phyloP scores from a whole-genome alignment of 768 basidiomycete species.

The Tulasnella sp. region DNA sequence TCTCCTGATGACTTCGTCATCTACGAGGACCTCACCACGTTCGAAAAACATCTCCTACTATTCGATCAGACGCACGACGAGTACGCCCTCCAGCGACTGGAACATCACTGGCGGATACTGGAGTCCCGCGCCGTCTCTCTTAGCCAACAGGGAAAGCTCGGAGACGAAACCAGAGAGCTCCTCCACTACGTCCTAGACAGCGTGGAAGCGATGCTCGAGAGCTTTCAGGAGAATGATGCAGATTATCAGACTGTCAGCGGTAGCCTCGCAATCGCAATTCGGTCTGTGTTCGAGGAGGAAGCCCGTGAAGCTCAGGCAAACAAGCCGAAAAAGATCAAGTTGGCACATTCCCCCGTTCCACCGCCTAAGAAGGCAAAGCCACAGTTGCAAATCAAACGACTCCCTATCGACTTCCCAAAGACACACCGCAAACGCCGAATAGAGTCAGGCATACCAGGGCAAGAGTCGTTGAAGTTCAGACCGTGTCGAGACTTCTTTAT shows the following conservation, averaged over 20 bases:
- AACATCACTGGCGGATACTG: neutral
- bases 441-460: conserved; percentile 17
- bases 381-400: neutral
- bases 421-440: conserved; percentile 18
- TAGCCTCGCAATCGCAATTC: neutral
- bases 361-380: neutral
- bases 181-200: neutral
- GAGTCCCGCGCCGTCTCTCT: neutral
- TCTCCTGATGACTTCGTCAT: neutral
- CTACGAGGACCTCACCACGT: conserved; percentile 12
- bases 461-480: conserved; percentile 26
- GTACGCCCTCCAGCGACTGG: neutral
- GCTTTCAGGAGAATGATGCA: neutral
- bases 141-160: neutral
- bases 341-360: neutral
- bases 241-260: neutral
- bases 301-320: conserved; percentile 1
- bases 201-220: conserved; percentile 12
- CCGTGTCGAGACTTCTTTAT: conserved; percentile 30
- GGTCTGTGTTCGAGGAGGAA: neutral
- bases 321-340: neutral
- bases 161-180: conserved; percentile 15
- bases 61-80: conserved; percentile 6
- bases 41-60: conserved; percentile 16
- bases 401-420: conserved; percentile 2